Base-by-base conservation (phyloP, 305 asterid genomes). In the Coffea humblotiana region DNA sequence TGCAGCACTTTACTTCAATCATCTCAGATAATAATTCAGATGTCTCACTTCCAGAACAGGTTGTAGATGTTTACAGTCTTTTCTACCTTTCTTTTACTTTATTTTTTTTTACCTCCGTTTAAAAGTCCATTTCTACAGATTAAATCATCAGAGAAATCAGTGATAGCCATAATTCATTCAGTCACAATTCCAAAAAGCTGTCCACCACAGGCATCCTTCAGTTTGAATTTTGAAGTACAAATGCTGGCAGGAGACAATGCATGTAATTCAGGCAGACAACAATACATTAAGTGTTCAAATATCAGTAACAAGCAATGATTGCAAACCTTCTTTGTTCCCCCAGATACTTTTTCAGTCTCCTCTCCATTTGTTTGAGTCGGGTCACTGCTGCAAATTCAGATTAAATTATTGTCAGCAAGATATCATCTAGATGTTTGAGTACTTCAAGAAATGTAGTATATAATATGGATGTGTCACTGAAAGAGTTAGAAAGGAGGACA, bases 271-370 rank as follows among this genome's bases (percentile, higher is more conserved):
- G 23, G 8, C 47, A 40, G 65, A 6, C 6, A 76, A 43, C 37
- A 66, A 40, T 66, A 77, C 8, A 12, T 58, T 35, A 19, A 45
- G 54, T 71, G 45, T 15, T 71, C 71, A 71, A 35, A 56, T 6
- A 27, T 37, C 48, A 32, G 48, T 45, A 77, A 23, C 43, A 64
- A 58, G 74, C 23, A 35, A 47, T 54, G 6, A 56, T 63, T 35
- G 65, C 76, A 78, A 70, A 92, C 96, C 93, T 92, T 96, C 85
- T 83, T 88, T 27, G 86, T 88, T 66, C 85, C 88, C 74, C 71
- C 79, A 37, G 87, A 82, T 49, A 82, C 87, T 84, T 84, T 92
- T 77, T 75, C 84, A 61, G 76, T 76, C 76, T 79, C 91, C 72
- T 82, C 79, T 74, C 61, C 85, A 43, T 78, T 84, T 85, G 90